phyloP scores from a whole-genome alignment of 164 flowering plant genomes.

The Hamamelis virginiana region DNA sequence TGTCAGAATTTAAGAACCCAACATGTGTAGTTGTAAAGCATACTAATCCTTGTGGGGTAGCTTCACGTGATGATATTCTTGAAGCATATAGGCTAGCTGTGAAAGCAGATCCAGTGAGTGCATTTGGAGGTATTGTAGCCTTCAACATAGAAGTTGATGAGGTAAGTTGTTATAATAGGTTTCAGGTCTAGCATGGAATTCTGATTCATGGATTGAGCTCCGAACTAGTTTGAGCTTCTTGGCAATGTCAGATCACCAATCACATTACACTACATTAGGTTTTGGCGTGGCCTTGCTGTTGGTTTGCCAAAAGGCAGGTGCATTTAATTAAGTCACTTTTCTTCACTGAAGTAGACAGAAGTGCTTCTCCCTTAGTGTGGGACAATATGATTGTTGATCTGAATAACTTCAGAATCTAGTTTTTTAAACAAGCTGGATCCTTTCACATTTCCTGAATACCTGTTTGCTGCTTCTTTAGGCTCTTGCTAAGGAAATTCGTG shows the following conservation, averaged over 20 bases:
- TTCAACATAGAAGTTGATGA: slow-evolving; percentile 95
- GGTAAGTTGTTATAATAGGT: slow-evolving; percentile 40
- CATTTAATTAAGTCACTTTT: no score
- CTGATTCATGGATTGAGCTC: background rate
- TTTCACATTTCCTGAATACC: background rate
- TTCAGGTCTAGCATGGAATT: background rate
- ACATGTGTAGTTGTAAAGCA: slow-evolving; percentile 98
- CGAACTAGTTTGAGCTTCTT: background rate
- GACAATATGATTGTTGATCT: background rate
- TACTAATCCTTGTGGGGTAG: slow-evolving; percentile 98
- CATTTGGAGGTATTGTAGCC: slow-evolving; percentile 99
- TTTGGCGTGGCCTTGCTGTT: no score
- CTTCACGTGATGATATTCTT: slow-evolving; percentile 80
- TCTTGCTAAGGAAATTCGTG: slow-evolving; percentile 90
- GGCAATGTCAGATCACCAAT: background rate
- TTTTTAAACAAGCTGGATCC: background rate
- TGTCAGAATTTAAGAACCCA: slow-evolving; percentile 82
- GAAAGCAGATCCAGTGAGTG: slow-evolving; percentile 97
- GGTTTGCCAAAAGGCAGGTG: no score
- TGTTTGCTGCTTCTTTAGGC: slow-evolving; percentile 37
- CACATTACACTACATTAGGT: background rate
- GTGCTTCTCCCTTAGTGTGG: background rate
- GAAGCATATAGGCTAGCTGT: slow-evolving; percentile 96
- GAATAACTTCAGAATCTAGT: background rate
- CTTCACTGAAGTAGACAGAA: background rate